Evolutionary conservation across 257 asterid genomes (phyloP).

Genomic region (Penstemon davidsonii): DNA sequence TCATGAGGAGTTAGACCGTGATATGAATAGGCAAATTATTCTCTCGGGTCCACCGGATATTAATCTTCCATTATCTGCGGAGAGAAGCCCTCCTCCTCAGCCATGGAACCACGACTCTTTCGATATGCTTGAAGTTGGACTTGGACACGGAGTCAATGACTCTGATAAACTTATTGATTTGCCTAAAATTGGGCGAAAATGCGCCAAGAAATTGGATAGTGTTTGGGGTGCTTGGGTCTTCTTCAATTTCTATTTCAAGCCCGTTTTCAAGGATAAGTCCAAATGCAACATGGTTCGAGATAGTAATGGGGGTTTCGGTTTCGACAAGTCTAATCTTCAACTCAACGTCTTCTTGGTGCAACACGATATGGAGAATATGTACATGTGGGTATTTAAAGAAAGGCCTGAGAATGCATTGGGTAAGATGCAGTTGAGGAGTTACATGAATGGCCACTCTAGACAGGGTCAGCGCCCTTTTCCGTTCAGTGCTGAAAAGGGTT

Average conservation of each 20-base stretch:
- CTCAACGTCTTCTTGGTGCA: conserved; percentile 90
- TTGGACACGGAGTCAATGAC: conserved; percentile 61
- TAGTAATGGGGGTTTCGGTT: conserved; percentile 76
- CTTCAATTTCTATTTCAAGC: conserved; percentile 90
- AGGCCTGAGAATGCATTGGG: conserved; percentile 89
- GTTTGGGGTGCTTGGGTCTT: conserved; percentile 99
- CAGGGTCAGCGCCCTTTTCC: conserved; percentile 92
- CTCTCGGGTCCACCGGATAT: conserved; percentile 84
- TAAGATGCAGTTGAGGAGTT: conserved; percentile 95
- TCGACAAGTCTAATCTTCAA: conserved; percentile 77
- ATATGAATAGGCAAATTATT: conserved; percentile 66
- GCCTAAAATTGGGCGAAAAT: conserved; percentile 67
- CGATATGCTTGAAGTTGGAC: conserved; percentile 82
- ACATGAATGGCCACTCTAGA: conserved; percentile 95
- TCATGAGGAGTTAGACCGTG: conserved; percentile 75
- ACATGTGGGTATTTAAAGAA: conserved; percentile 97
- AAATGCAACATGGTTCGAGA: conserved; percentile 69
- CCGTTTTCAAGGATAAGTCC: conserved; percentile 77
- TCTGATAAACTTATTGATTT: conserved; percentile 51
- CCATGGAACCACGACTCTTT: conserved; percentile 65
- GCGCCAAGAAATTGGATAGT: conserved; percentile 74
- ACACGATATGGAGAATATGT: conserved; percentile 97
- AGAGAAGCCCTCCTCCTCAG: conserved; percentile 58
- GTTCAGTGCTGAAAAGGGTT: conserved; percentile 78
- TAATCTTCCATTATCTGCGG: conserved; percentile 76